These are phyloP conservation scores for Mycena crocata DNA, from an alignment of 768 basidiomycete species.

Conservation along the genomic window DNA sequence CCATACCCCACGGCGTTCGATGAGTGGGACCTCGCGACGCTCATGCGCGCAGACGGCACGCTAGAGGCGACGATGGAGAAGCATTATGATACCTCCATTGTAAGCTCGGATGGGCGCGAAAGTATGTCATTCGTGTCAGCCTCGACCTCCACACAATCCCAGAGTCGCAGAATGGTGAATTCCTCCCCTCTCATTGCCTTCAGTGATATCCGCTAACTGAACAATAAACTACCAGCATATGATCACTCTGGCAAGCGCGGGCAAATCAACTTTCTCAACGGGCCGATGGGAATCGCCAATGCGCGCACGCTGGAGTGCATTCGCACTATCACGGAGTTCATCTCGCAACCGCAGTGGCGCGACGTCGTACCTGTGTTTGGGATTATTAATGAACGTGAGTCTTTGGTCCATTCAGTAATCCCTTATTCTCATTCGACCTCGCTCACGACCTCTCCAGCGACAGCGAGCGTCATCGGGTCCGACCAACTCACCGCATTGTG, in stretches of 20 bases:
- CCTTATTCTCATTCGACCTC: background rate
- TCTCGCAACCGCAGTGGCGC: constrained; percentile 68
- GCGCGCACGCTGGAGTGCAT: constrained; percentile 61
- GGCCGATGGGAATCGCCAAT: constrained; percentile 77
- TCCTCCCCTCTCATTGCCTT: background rate
- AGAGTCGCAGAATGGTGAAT: constrained; percentile 66
- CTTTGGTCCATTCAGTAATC: constrained; percentile 65
- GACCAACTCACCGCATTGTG: too few relatives aligned
- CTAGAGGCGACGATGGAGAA: constrained; percentile 65
- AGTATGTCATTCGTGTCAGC: constrained; percentile 77
- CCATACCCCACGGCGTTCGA: constrained; percentile 72
- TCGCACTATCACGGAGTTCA: constrained; percentile 61
- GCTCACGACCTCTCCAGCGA: background rate
- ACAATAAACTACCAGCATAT: constrained; percentile 34
- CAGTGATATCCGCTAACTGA: background rate
- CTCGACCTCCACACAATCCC: constrained; percentile 75
- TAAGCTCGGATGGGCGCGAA: constrained; percentile 76
- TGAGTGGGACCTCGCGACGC: constrained; percentile 78
- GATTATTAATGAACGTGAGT: constrained; percentile 59
- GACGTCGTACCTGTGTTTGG: constrained; percentile 62
- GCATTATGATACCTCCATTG: constrained; percentile 89
- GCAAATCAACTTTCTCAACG: constrained; percentile 64
- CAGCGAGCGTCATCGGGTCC: too few relatives aligned
- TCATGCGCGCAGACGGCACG: constrained; percentile 73
- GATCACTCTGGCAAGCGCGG: constrained; percentile 65